These are phyloP conservation scores for Rhynchosporium graminicola DNA, from an alignment of 2,329 filamentous ascomycete genomes.

Conservation along the genomic window DNA sequence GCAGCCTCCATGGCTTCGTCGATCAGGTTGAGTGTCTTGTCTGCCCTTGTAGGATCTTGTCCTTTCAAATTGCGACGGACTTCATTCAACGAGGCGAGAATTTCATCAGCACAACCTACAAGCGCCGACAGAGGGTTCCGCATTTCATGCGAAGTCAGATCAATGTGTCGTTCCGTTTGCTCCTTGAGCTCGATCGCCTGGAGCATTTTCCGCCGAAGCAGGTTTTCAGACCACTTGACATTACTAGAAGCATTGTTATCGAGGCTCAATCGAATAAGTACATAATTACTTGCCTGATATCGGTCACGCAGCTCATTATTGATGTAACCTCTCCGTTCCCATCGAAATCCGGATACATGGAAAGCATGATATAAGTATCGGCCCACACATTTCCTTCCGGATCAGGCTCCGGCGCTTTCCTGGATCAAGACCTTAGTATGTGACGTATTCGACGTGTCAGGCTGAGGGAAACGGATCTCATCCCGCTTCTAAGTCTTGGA, in stretches of 20 bases:
- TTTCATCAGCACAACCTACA: slow-evolving; percentile 68
- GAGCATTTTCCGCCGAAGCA: slow-evolving; percentile 42
- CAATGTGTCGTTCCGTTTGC: slow-evolving; percentile 79
- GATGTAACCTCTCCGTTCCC: slow-evolving; percentile 27
- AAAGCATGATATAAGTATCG: slow-evolving; percentile 27
- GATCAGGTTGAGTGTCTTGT: slow-evolving; percentile 47
- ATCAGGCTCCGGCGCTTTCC: slow-evolving; percentile 24
- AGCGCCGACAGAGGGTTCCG: slow-evolving; percentile 74
- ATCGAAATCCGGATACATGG: slow-evolving; percentile 29
- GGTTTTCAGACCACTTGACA: slow-evolving; percentile 28
- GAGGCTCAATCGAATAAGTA: not conserved
- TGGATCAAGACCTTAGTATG: not conserved
- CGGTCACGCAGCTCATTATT: slow-evolving; percentile 30
- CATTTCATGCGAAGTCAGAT: slow-evolving; percentile 73
- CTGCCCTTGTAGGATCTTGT: not conserved
- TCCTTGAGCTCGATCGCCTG: slow-evolving; percentile 60
- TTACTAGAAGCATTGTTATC: slow-evolving; percentile 13
- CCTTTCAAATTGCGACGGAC: not conserved
- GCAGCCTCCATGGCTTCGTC: slow-evolving; percentile 69
- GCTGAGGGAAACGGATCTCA: no score
- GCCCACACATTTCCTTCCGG: slow-evolving; percentile 22
- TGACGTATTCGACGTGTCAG: not conserved
- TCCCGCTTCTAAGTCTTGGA: no score
- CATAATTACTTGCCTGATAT: slow-evolving; percentile 17
- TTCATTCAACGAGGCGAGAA: slow-evolving; percentile 25